Evolutionary conservation across 192 early-diverging fungal genomes (phyloP).

Genomic region (Chytriomyces hyalinus): DNA sequence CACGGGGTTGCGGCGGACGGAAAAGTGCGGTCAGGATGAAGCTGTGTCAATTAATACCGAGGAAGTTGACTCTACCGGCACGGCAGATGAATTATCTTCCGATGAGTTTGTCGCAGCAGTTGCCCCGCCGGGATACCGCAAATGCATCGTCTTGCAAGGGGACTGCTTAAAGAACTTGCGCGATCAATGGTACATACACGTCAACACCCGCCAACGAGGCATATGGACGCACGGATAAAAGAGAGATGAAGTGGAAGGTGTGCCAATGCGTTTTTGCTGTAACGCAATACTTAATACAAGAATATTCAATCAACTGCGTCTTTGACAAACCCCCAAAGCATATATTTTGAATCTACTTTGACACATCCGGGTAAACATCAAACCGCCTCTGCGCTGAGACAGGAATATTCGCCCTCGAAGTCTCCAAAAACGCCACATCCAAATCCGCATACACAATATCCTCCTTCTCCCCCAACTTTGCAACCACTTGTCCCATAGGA

Average conservation of each 20-base stretch:
- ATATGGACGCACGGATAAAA: not conserved
- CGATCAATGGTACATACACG: slow-evolving; percentile 29
- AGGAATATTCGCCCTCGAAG: slow-evolving; percentile 76
- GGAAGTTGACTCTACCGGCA: too few relatives aligned
- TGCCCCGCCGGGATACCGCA: slow-evolving; percentile 28
- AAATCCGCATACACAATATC: slow-evolving; percentile 83
- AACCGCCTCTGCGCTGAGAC: slow-evolving; percentile 82
- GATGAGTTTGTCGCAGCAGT: not conserved
- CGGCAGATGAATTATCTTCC: not conserved
- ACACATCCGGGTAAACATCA: slow-evolving; percentile 86
- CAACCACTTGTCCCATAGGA: slow-evolving; percentile 78
- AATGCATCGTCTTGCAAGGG: slow-evolving; percentile 37
- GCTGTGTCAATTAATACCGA: not conserved
- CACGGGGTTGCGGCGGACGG: not conserved
- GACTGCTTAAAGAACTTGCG: slow-evolving; percentile 3
- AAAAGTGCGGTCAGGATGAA: not conserved
- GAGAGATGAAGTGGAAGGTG: not conserved
- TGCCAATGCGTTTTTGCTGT: not conserved
- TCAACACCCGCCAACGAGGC: slow-evolving; percentile 7
- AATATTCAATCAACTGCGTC: not conserved
- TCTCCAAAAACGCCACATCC: slow-evolving; percentile 65
- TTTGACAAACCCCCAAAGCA: not conserved
- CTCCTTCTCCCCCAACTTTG: slow-evolving; percentile 75
- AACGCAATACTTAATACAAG: not conserved
- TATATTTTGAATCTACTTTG: not conserved